Percentiles rank a stretch among this genome's conserved stretches.
These are phyloP conservation scores for Lasiodiplodia gonubiensis DNA, from an alignment of 2,329 filamentous ascomycete species.

Conservation along the genomic window DNA sequence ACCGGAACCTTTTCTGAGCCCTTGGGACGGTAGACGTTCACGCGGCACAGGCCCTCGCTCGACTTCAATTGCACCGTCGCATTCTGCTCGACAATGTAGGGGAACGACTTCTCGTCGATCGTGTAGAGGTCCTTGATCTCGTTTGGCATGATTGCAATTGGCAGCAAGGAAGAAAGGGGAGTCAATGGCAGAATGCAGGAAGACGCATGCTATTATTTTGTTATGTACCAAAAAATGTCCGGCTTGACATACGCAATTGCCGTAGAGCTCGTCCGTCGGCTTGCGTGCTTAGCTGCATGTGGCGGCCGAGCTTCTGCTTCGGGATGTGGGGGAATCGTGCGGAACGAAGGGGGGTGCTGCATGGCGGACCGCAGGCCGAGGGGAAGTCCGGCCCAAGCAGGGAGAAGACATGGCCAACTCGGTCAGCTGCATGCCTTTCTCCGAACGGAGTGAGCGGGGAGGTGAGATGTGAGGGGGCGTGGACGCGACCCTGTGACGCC, in stretches of 20 bases:
- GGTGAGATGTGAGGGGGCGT: background rate
- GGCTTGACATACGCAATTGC: constrained; percentile 12
- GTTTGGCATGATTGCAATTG: constrained; percentile 22
- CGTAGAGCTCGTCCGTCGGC: constrained; percentile 1
- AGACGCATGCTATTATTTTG: background rate
- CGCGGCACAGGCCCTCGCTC: constrained; percentile 51
- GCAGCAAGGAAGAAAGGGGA: background rate
- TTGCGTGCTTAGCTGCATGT: constrained; percentile 10
- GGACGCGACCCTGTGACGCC: background rate
- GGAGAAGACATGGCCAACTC: background rate
- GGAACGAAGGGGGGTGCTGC: background rate
- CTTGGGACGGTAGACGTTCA: constrained; percentile 60
- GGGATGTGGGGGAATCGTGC: constrained; percentile 19
- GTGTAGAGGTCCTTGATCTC: constrained; percentile 42
- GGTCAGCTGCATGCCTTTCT: background rate
- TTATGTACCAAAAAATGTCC: constrained; percentile 6
- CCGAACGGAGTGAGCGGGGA: constrained; percentile 1
- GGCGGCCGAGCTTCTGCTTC: constrained; percentile 7
- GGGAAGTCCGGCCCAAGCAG: constrained; percentile 5
- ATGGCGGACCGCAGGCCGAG: constrained; percentile 19
- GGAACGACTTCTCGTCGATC: constrained; percentile 43
- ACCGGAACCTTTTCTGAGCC: constrained; percentile 59
- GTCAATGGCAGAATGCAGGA: background rate
- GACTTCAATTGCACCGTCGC: constrained; percentile 53
- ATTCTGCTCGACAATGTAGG: constrained; percentile 59